Base-by-base conservation (phyloP, 116 monocot species). In the Trichopus zeylanicus region DNA sequence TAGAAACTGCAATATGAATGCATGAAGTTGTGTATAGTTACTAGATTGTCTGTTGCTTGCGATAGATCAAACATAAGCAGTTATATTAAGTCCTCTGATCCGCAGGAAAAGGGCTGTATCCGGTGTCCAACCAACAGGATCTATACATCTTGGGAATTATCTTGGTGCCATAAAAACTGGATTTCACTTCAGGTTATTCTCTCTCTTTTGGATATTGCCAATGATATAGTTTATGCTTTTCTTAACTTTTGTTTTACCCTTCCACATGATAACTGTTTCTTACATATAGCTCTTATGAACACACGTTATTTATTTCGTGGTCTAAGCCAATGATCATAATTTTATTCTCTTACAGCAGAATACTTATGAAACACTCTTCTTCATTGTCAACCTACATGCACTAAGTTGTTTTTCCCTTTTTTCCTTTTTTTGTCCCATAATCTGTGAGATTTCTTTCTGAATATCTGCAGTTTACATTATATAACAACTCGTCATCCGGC, bases 131-230 rank as follows among this genome's bases (percentile, higher is more conserved):
- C 95, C 95, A 21, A 95, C 90, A 26, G 95, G 95, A 64, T 69
- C 81, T 24, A 72, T 95, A 20, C 95, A 95, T 63, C 86, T 95
- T 42, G 95, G 95, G 37, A 90, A 95, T 74, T 95, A 95, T 59
- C 81, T 95, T 31, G 95, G 95, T 51, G 86, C 95, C 31, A 89
- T 95, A 51, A 95, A 56, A 89, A 89, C 51, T 95, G 95, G 90
- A 58, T 84, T 56, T 67, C 78, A 18, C 90, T 95, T 70, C 94
- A 94, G 89, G 94, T 89, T 53, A 22, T 42, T 12, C n/a, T n/a
- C n/a, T n/a, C n/a, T n/a, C n/a, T n/a, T n/a, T n/a, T n/a, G n/a
- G n/a, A n/a, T n/a, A n/a, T n/a, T n/a, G n/a, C n/a, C n/a, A n/a
- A n/a, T n/a, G n/a, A n/a, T n/a, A n/a, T n/a, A n/a, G n/a, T n/a